Conservation (phyloP, 805 yeast species). For the Metschnikowia hibisci region DNA sequence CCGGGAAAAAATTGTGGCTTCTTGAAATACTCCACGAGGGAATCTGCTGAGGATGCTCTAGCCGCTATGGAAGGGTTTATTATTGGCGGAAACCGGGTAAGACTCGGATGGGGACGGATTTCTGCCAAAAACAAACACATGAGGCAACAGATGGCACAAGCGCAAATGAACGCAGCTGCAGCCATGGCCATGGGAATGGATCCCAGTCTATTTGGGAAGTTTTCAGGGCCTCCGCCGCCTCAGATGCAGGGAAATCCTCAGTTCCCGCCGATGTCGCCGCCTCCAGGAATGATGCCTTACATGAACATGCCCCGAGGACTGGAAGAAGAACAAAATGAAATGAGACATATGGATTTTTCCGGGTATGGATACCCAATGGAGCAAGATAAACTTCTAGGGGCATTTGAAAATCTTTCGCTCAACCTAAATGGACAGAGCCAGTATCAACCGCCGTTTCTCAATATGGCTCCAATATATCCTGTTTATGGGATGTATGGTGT, state of each 20-base stretch:
- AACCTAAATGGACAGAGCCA: background rate
- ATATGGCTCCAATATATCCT: background rate
- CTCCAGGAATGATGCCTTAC: slow-evolving; percentile 1
- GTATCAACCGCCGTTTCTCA: background rate
- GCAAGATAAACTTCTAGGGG: background rate
- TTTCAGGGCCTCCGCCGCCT: background rate
- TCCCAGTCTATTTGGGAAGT: slow-evolving; percentile 26
- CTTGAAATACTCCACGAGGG: slow-evolving; percentile 73
- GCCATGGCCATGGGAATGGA: slow-evolving; percentile 39
- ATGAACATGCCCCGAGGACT: background rate
- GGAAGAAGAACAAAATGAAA: background rate
- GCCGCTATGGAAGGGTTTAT: slow-evolving; percentile 87
- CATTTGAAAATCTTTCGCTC: background rate
- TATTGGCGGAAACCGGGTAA: slow-evolving; percentile 75
- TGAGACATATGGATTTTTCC: background rate
- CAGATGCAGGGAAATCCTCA: background rate
- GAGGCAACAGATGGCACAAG: slow-evolving; percentile 29
- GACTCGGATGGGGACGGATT: slow-evolving; percentile 83
- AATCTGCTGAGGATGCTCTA: slow-evolving; percentile 83
- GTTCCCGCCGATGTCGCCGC: background rate
- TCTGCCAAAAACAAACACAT: slow-evolving; percentile 18
- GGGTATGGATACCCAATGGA: background rate
- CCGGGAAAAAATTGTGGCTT: slow-evolving; percentile 85
- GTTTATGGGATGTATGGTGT: slow-evolving; percentile 1
- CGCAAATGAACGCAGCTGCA: slow-evolving; percentile 37